Evolutionary conservation across 345 rosid genomes (phyloP), one percentile per base, ranked within the genome.

Genomic region (Passiflora organensis): DNA sequence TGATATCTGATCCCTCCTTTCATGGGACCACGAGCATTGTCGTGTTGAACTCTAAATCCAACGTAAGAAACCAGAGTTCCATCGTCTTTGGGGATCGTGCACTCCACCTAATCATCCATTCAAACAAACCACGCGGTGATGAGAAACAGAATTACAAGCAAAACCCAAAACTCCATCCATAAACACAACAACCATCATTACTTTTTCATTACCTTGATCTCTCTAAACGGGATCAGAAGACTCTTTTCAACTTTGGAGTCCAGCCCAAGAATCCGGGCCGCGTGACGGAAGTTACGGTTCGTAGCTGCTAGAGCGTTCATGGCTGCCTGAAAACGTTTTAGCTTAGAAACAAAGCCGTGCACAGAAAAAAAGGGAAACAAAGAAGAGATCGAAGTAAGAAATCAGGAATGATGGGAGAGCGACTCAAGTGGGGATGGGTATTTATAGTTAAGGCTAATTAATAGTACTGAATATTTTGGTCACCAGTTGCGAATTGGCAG

Each of bases 1-100:
- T 94, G 99, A 63, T 83, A 94, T 85, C 99, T 82, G 80, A 94
- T 94, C 23, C 99, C 99, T 32, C 99, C 97, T 69, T 94, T 94
- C 99, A 94, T 94, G 73, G 97, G 97, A 13, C 99, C 99, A 51
- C 99, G 96, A 48, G 99, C 75, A 76, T 94, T 89, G 66, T 94
- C 99, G 59, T 94, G 96, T 51, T 94, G 99, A 20, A 94, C 95
- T 76, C 99, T 83, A 56, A 94, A 94, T 57, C 99, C 97, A 39
- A 94, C 66, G 70, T 79, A 89, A 0, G 99, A 83, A 12, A 70
- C 95, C 55, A 94, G 70, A 55, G 81, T 87, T 16, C 96, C 99
- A 63, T 94, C 99, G 59, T 94, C 99, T 65, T 80, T 94, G 12
- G 97, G 99, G 16, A 94, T 83, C 36, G 99, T 89, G 72, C 97